Percentiles rank a stretch among this genome's conserved stretches.
phyloP scores from a whole-genome alignment of 1,284 basidiomycete species.

The Erythrobasidium hasegawianum region DNA sequence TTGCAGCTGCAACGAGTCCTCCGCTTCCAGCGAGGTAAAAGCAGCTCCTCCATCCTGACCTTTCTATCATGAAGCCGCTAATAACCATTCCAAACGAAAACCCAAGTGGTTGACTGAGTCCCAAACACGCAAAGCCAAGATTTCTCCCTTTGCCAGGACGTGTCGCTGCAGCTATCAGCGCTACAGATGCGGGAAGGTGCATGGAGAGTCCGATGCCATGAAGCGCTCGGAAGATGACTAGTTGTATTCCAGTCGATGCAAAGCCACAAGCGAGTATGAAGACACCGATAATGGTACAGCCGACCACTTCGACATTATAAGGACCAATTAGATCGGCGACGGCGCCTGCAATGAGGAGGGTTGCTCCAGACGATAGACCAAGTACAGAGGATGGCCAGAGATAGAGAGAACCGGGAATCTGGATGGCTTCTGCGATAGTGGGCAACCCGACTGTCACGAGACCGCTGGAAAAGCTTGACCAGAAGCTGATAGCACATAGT shows the following conservation, averaged over 20 bases:
- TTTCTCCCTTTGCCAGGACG: conserved; percentile 1
- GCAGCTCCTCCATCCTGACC: conserved; percentile 1
- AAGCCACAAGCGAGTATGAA: neutral
- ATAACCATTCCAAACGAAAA: conserved; percentile 1
- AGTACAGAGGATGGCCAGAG: neutral
- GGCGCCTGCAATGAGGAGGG: neutral
- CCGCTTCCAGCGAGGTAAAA: neutral
- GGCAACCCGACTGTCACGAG: conserved; percentile 4
- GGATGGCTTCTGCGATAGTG: neutral
- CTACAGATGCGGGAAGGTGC: conserved; percentile 1
- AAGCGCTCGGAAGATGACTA: conserved; percentile 3
- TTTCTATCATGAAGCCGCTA: neutral
- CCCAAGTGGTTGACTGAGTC: conserved; percentile 1
- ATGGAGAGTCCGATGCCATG: conserved; percentile 1
- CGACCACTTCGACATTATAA: neutral
- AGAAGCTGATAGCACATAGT: neutral
- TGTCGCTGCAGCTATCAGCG: neutral
- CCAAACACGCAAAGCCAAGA: neutral
- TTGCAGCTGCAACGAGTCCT: neutral
- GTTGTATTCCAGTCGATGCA: neutral
- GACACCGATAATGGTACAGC: neutral
- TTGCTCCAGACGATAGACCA: neutral
- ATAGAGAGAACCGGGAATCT: neutral
- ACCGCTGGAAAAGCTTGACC: neutral
- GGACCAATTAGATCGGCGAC: neutral